Percentiles rank a stretch among this genome's conserved stretches.
Evolutionary conservation across 116 monocot species (phyloP).

Genomic region (Posidonia oceanica): DNA sequence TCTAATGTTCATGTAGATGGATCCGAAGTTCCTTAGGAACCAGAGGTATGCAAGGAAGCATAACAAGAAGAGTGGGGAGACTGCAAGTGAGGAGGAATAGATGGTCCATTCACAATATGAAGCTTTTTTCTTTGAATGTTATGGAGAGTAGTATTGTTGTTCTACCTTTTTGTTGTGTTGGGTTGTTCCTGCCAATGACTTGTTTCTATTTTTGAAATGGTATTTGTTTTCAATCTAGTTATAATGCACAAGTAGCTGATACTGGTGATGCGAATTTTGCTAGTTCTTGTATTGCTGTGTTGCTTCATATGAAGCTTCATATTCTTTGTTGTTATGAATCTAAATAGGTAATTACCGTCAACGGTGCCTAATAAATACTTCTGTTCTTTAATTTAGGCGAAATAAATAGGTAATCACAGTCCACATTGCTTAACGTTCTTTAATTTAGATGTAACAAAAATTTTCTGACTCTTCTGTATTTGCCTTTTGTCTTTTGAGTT

Average conservation of each 20-base stretch:
- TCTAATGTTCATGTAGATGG: slow-evolving; percentile 33
- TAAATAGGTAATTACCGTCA: no score
- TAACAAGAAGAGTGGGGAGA: slow-evolving; percentile 41
- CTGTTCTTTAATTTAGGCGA: no score
- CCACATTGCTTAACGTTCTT: no score
- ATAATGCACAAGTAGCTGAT: neutral
- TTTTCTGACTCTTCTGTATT: no score
- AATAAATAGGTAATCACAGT: no score
- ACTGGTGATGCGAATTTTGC: neutral
- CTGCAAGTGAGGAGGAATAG: slow-evolving; percentile 12
- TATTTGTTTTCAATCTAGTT: neutral
- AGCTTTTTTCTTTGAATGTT: neutral
- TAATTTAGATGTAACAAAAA: no score
- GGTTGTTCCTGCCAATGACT: neutral
- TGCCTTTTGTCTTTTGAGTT: no score
- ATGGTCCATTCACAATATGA: neutral
- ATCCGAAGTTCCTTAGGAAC: slow-evolving; percentile 72
- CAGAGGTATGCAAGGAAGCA: slow-evolving; percentile 82
- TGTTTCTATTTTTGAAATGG: neutral
- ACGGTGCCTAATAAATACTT: no score
- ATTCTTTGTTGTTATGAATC: no score
- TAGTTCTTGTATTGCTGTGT: neutral
- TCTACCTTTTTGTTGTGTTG: neutral
- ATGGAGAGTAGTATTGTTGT: neutral
- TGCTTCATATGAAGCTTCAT: no score